phyloP scores from a whole-genome alignment of 352 stramenopile species.

The Halophytophthora polymorphica region DNA sequence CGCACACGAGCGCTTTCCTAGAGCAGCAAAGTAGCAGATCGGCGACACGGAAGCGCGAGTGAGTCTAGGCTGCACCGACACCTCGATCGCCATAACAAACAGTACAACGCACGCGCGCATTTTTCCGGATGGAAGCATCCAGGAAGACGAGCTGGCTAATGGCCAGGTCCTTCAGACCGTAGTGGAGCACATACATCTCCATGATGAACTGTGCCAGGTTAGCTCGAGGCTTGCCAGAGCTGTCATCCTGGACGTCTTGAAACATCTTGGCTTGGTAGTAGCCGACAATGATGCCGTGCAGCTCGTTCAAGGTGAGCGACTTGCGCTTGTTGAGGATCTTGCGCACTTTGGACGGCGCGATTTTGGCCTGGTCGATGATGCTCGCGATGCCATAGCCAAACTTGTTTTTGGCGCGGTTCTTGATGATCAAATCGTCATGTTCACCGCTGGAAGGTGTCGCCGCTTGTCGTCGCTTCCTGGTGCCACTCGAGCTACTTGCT shows the following conservation, averaged over 20 bases:
- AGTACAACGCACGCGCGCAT: constrained; percentile 44
- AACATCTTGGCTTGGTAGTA: constrained; percentile 85
- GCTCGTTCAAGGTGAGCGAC: constrained; percentile 63
- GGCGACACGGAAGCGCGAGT: background rate
- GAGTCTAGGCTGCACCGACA: too few species aligned
- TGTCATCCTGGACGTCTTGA: constrained; percentile 73
- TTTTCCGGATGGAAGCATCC: constrained; percentile 68
- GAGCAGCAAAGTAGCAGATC: constrained; percentile 4
- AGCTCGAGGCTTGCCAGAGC: constrained; percentile 40
- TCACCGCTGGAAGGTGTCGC: constrained; percentile 20
- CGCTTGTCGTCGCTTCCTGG: constrained; percentile 25
- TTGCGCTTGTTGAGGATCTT: constrained; percentile 78
- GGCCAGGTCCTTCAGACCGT: constrained; percentile 73
- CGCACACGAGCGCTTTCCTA: constrained; percentile 67
- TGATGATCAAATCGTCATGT: constrained; percentile 51
- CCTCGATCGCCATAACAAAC: too few species aligned
- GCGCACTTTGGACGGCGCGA: constrained; percentile 63
- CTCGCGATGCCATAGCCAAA: constrained; percentile 71
- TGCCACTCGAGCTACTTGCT: constrained; percentile 11
- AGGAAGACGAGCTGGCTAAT: constrained; percentile 81
- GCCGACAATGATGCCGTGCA: constrained; percentile 69
- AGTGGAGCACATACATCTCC: constrained; percentile 82
- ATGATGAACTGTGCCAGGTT: constrained; percentile 80
- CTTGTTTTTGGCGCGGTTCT: constrained; percentile 61
- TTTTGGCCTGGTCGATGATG: constrained; percentile 71